phyloP scores from a whole-genome alignment of 371 early-diverging fungal species.

The Dichotomocladium elegans region DNA sequence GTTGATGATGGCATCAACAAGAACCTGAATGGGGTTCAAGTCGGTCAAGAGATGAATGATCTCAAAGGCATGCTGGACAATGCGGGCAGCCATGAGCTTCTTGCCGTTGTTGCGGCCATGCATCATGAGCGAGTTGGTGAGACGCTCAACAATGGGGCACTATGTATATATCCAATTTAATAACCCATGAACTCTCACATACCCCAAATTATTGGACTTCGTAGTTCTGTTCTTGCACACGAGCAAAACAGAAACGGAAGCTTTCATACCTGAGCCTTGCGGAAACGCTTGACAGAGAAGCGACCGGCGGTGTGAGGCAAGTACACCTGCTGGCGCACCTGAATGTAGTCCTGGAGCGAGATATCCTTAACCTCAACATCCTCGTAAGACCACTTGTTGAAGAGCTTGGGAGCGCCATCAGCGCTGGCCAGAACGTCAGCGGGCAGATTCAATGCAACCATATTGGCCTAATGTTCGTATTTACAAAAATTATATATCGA shows the following conservation, averaged over 20 bases:
- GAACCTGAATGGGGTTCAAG: constrained; percentile 98
- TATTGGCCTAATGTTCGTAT: constrained; percentile 23
- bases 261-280: constrained; percentile 86
- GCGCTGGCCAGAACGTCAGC: constrained; percentile 59
- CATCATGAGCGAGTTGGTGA: constrained; percentile 99
- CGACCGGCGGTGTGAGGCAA: constrained; percentile 98
- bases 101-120: constrained; percentile 99
- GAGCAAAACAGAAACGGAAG: too few species aligned
- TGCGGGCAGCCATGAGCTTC: constrained; percentile 98
- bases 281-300: constrained; percentile 96
- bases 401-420: constrained; percentile 71
- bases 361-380: constrained; percentile 96
- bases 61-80: constrained; percentile 99
- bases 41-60: constrained; percentile 99
- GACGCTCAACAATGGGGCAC: constrained; percentile 99
- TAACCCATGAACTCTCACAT: neutral
- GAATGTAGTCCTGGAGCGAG: constrained; percentile 93
- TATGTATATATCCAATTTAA: constrained; percentile 16
- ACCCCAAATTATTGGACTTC: too few species aligned
- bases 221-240: too few species aligned
- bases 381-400: constrained; percentile 95
- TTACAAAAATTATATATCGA: neutral
- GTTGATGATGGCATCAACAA: constrained; percentile 99
- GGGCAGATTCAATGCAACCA: constrained; percentile 65
- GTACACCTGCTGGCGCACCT: constrained; percentile 92